Evolutionary conservation across 2,329 filamentous ascomycete species (phyloP), one percentile per base, ranked within the genome.

Genomic region (Penicillium sp.): DNA sequence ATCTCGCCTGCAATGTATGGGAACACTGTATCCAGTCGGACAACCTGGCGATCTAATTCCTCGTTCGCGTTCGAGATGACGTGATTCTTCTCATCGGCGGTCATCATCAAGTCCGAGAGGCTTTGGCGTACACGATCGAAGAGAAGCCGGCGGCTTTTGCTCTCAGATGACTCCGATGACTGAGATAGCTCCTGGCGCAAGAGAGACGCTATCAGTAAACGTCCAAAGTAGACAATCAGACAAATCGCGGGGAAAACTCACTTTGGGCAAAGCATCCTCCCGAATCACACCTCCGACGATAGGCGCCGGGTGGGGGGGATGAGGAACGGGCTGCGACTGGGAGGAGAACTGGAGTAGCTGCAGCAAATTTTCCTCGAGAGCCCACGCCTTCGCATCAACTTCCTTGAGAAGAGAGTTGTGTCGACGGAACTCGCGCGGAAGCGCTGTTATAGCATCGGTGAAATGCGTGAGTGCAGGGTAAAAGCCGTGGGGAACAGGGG

Each of bases 321-420:
- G 69, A 46, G 71, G 67, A 54, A 72, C 67, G n/a, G 69, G 65
- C 61, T 70, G 68, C 33, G 70, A 71, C 54, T 75, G 69, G 10
- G 67, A 71, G 6, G 74, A 70, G 25, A 59, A 59, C 58, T 74
- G 82, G 67, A 96, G 85, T 61, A 95, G 82, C 70, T 89, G 84
- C 70, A 89, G 87, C 58, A 99, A 83, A 69, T 88, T 84, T 67
- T 94, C 89, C 73, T 96, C 91, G 7, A 94, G 89, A 27, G 87
- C 87, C 76, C 93, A 94, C 63, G 96, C 90, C 78, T 99, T 99
- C 62, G 93, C 93, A 79, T 99, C 94, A 48, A 97, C 94, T 78
- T 99, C 94, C 75, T 97, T 97, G 66, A 99, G 82, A 56, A 97
- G 84, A 35, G 93, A 97, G 68, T 96, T 96, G 75, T 99, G 93